Evolutionary conservation across 129 eudicot genomes (phyloP).

Genomic region (Scalesia atractyloides): DNA sequence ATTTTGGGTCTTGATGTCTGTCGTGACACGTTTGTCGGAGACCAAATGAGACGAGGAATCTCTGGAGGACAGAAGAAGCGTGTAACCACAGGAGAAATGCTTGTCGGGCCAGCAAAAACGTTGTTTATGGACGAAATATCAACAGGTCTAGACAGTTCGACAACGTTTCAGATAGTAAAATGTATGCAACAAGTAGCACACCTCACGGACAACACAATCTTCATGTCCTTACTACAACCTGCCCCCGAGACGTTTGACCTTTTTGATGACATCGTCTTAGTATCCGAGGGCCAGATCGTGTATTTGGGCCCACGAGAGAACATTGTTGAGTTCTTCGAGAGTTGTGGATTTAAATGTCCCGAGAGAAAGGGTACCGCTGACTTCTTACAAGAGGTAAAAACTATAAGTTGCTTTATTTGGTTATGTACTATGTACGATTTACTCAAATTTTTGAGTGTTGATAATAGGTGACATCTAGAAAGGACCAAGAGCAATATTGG

Average conservation of each 20-base stretch:
- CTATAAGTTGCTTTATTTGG: neutral
- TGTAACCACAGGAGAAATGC: conserved; percentile 95
- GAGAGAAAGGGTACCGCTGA: conserved; percentile 93
- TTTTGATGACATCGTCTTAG: conserved; percentile 76
- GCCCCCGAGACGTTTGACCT: conserved; percentile 96
- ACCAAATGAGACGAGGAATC: conserved; percentile 77
- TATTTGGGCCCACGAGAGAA: conserved; percentile 89
- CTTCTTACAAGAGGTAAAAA: conserved; percentile 94
- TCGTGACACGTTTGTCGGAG: conserved; percentile 86
- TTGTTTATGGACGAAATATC: conserved; percentile 97
- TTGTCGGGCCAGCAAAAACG: conserved; percentile 90
- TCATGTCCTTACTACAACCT: conserved; percentile 92
- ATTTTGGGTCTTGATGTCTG: conserved; percentile 84
- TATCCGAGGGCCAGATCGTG: conserved; percentile 92
- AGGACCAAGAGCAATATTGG: conserved; percentile 97
- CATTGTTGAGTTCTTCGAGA: conserved; percentile 76
- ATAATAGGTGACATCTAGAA: conserved; percentile 82
- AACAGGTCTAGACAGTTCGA: conserved; percentile 94
- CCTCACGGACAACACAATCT: conserved; percentile 66
- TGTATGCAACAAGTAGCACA: conserved; percentile 89
- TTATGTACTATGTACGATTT: neutral
- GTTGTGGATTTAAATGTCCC: conserved; percentile 86
- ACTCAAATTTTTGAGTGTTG: conserved; percentile 4
- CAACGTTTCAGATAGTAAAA: conserved; percentile 92
- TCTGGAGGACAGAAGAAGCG: conserved; percentile 95